Evolutionary conservation across 495 filamentous ascomycete species (phyloP), one percentile per base, ranked within the genome.

Genomic region (Penicillium daleae): DNA sequence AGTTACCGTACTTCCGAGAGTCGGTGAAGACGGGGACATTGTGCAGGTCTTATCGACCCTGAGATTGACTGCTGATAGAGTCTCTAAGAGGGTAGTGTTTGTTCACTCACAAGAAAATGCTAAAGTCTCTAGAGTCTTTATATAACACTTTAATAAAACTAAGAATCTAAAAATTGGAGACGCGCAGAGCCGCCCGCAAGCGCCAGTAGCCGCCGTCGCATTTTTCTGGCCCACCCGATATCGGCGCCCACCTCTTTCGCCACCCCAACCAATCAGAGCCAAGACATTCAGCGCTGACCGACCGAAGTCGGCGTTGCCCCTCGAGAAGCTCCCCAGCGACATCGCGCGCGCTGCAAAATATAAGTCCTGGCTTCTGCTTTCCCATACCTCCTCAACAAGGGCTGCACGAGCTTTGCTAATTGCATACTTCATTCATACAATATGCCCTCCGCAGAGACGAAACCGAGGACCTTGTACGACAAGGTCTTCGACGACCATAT

Each of bases 401-500:
- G 17, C 35, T 39, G 35, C 35, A 39, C 35, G 35, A 39, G 35
- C 35, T 39, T 39, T 39, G 35, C 49, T 61, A 59, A 39, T 19
- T 55, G 52, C 37, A 69, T 49, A 33, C 31, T 12, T 56, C 8
- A 46, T 62, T 57, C 56, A 48, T 33, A 61, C 75, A 87, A 75
- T 63, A 97, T 97, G 93, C 92, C 93, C 70, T 83, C 82, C 72
- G 90, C 88, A 68, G 89, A 91, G 68, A 80, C 82, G 71, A 83
- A 83, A 61, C 93, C 91, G 52, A 89, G 88, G 78, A 97, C 93
- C 71, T 87, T 97, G 74, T 98, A 99, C 79, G 95, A 99, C 84
- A 97, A 97, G 87, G 93, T 99, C 74, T 89, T 97, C 74, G 85
- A 90, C 64, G 87, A 87, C 75, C 95, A 99, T 78, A 90, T 97